Evolutionary conservation across 2,329 filamentous ascomycete species (phyloP).

Genomic region (Ramularia endophylla): DNA sequence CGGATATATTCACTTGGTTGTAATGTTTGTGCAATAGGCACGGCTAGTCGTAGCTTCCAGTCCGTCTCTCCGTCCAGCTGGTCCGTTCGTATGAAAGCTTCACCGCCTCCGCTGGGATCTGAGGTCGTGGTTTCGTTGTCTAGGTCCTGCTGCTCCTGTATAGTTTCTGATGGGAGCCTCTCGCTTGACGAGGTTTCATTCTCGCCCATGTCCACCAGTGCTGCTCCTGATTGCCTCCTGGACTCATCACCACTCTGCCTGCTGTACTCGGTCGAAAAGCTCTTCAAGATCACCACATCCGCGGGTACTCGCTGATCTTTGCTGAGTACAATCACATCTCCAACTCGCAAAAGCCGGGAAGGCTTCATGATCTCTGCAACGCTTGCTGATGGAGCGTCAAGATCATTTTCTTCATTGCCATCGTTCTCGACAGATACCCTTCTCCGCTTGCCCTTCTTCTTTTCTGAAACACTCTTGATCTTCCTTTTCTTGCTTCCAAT

Average conservation of each 20-base stretch:
- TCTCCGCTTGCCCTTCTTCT: slow-evolving; percentile 29
- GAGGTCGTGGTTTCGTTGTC: slow-evolving; percentile 30
- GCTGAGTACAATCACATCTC: slow-evolving; percentile 85
- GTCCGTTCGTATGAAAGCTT: slow-evolving; percentile 96
- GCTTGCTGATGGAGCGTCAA: slow-evolving; percentile 30
- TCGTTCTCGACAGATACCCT: slow-evolving; percentile 29
- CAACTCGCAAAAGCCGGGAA: slow-evolving; percentile 84
- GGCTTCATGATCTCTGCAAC: slow-evolving; percentile 65
- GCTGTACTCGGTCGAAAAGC: slow-evolving; percentile 54
- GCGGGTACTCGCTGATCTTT: slow-evolving; percentile 93
- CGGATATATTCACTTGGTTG: slow-evolving; percentile 62
- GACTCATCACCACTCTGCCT: no score
- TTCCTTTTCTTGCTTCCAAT: slow-evolving; percentile 19
- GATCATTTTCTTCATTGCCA: slow-evolving; percentile 60
- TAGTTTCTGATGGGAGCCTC: slow-evolving; percentile 4
- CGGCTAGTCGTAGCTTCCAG: slow-evolving; percentile 91
- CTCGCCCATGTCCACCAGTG: slow-evolving; percentile 23
- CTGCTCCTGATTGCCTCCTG: slow-evolving; percentile 10
- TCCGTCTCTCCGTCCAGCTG: slow-evolving; percentile 97
- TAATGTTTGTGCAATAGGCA: slow-evolving; percentile 76
- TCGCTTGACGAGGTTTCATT: slow-evolving; percentile 11
- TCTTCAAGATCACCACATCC: slow-evolving; percentile 89
- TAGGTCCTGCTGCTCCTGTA: slow-evolving; percentile 12
- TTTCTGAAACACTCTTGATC: slow-evolving; percentile 27
- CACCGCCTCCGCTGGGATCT: slow-evolving; percentile 54